A percentile compares a stretch with the other conserved stretches of the same genome.
Evolutionary conservation across 495 filamentous ascomycete genomes (phyloP).

Genomic region (Halenospora varia): DNA sequence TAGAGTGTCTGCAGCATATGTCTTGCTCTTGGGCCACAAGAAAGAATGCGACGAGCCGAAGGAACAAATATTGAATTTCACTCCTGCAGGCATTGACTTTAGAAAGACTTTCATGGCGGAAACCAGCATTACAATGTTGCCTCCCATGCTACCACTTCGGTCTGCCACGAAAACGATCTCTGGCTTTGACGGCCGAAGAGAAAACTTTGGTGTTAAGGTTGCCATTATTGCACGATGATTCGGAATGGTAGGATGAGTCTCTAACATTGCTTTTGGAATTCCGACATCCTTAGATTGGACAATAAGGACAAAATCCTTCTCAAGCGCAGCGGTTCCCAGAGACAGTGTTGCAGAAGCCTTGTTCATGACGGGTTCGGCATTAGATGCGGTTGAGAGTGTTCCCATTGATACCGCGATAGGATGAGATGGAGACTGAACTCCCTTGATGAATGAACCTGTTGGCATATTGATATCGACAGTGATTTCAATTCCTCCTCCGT

Average conservation of each 20-base stretch:
- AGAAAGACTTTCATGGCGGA: constrained; percentile 63
- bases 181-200: constrained; percentile 44
- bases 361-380: constrained; percentile 38
- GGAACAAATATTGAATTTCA: constrained; percentile 72
- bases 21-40: constrained; percentile 54
- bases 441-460: constrained; percentile 48
- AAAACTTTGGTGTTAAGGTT: constrained; percentile 63
- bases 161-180: constrained; percentile 73
- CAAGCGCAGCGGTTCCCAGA: constrained; percentile 41
- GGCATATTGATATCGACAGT: constrained; percentile 58
- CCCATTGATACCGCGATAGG: constrained; percentile 61
- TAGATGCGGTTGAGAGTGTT: constrained; percentile 40
- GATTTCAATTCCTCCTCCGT: constrained; percentile 46
- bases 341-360: constrained; percentile 59
- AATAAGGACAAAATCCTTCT: constrained; percentile 50
- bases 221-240: constrained; percentile 63
- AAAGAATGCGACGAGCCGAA: constrained; percentile 53
- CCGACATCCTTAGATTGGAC: constrained; percentile 50
- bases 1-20: constrained; percentile 49
- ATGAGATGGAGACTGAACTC: constrained; percentile 62
- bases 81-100: constrained; percentile 61
- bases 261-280: constrained; percentile 57
- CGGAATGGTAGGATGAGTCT: constrained; percentile 55
- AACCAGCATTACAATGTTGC: constrained; percentile 46
- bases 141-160: constrained; percentile 60